Conservation (phyloP, 2,329 filamentous ascomycete genomes). For the Stagonosporopsis tanaceti region DNA sequence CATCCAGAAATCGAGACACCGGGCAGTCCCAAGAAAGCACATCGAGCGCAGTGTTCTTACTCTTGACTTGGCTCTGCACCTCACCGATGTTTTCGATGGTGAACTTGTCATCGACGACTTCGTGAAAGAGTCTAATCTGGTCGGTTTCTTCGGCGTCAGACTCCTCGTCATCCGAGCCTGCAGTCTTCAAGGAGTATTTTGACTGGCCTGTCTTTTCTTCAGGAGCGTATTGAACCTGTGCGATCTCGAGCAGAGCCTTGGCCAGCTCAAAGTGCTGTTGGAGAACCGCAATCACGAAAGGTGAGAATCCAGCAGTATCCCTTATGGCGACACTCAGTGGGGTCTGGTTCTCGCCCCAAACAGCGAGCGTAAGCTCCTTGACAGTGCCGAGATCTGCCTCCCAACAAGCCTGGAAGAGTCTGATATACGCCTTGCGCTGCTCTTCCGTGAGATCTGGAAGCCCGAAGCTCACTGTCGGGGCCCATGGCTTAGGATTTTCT, state of each 20-base stretch:
- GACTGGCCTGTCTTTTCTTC: conserved; percentile 53
- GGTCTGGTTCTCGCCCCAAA: conserved; percentile 65
- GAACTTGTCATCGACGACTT: conserved; percentile 71
- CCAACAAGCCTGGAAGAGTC: conserved; percentile 79
- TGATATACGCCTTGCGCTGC: conserved; percentile 66
- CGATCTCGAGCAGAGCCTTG: conserved; percentile 73
- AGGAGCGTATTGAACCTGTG: conserved; percentile 71
- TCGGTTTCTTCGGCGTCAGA: conserved; percentile 34
- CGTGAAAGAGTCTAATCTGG: conserved; percentile 51
- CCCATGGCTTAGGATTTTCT: conserved; percentile 27
- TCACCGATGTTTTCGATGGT: conserved; percentile 80
- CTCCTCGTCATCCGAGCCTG: conserved; percentile 33
- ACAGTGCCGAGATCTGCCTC: conserved; percentile 70
- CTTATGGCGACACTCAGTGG: conserved; percentile 67
- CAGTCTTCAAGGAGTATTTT: conserved; percentile 59
- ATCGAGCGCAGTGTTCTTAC: conserved; percentile 62
- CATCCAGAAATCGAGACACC: conserved; percentile 17
- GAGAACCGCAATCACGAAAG: conserved; percentile 74
- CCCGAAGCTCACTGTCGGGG: conserved; percentile 53
- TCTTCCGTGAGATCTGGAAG: conserved; percentile 60
- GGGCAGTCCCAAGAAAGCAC: conserved; percentile 55
- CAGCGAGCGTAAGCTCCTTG: conserved; percentile 68
- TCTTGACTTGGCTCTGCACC: conserved; percentile 73
- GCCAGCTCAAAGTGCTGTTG: conserved; percentile 71
- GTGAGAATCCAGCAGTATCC: conserved; percentile 62